Evolutionary conservation across 495 filamentous ascomycete species (phyloP), one percentile per base, ranked within the genome.

Genomic region (Elasticomyces elasticus): DNA sequence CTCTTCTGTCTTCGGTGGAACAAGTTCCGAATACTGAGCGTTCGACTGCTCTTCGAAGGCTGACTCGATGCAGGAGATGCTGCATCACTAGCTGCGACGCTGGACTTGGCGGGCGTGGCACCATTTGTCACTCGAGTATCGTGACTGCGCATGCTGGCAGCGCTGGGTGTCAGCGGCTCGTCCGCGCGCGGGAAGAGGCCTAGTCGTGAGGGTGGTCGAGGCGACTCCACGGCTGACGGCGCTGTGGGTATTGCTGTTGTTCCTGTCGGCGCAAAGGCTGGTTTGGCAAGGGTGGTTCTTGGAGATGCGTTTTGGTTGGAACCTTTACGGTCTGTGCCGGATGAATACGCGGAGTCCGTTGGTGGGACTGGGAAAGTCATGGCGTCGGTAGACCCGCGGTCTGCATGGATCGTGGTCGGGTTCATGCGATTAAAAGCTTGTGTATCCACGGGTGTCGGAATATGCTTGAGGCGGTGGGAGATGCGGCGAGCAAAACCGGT

Each of bases 381-480:
- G n/a, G n/a, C n/a, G n/a, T n/a, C n/a, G n/a, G n/a, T n/a, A n/a
- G n/a, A n/a, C n/a, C n/a, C n/a, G n/a, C n/a, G n/a, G n/a, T n/a
- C n/a, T n/a, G n/a, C n/a, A n/a, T n/a, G n/a, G n/a, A n/a, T n/a
- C n/a, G n/a, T n/a, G n/a, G n/a, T n/a, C n/a, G n/a, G n/a, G n/a
- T n/a, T n/a, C n/a, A n/a, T n/a, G n/a, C n/a, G n/a, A n/a, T 49
- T 27, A 2, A 13, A 13, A 15, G 4, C 13, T 12, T 40, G 35
- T 9, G 12, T 25, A 5, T 28, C 45, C n/a, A 6, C 25, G 2
- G 45, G 24, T 49, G 2, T 20, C 12, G 9, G 25, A 12, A 59
- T 20, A 28, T 59, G 49, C 31, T 59, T 59, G 42, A 59, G 53
- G 27, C 56, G 56, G n/a, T 35, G 45, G 4, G 56, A 60, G 28